Evolutionary conservation across 2,329 filamentous ascomycete genomes (phyloP).

Genomic region (Zymoseptoria passerinii): DNA sequence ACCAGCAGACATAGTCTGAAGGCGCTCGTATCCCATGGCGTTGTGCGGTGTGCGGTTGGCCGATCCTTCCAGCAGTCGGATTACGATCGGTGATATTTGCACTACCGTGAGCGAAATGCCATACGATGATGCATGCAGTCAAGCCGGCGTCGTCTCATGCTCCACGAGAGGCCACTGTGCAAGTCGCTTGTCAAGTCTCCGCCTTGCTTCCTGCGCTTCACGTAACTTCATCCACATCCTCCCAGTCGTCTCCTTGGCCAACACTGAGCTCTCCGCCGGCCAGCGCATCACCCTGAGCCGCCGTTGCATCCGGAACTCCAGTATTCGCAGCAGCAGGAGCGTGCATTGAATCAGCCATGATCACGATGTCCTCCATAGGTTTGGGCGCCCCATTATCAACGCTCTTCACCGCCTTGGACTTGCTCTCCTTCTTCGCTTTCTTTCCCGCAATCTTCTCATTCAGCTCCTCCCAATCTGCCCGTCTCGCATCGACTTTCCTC

Average conservation of each 20-base stretch:
- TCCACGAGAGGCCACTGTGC: background rate
- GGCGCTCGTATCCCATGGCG: background rate
- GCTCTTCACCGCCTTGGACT: constrained; percentile 6
- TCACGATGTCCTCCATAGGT: constrained; percentile 9
- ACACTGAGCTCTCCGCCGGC: background rate
- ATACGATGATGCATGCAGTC: background rate
- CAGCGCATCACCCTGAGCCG: background rate
- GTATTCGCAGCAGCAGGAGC: constrained; percentile 1
- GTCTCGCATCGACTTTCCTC: constrained; percentile 34
- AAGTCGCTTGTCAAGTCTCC: background rate
- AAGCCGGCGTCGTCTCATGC: background rate
- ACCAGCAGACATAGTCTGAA: no score
- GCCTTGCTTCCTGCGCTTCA: background rate
- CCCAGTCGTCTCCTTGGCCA: background rate
- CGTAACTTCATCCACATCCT: background rate
- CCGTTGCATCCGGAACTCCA: constrained; percentile 5
- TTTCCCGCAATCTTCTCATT: constrained; percentile 22
- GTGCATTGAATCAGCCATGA: constrained; percentile 7
- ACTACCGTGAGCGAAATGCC: background rate
- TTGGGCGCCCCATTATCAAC: constrained; percentile 1
- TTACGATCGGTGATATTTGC: background rate
- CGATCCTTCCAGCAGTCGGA: background rate
- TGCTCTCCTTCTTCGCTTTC: constrained; percentile 8
- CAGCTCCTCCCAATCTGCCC: constrained; percentile 28
- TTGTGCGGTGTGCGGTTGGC: background rate